These are phyloP conservation scores for Balansia obtecta DNA, from an alignment of 2,329 filamentous ascomycete genomes.

Conservation along the genomic window DNA sequence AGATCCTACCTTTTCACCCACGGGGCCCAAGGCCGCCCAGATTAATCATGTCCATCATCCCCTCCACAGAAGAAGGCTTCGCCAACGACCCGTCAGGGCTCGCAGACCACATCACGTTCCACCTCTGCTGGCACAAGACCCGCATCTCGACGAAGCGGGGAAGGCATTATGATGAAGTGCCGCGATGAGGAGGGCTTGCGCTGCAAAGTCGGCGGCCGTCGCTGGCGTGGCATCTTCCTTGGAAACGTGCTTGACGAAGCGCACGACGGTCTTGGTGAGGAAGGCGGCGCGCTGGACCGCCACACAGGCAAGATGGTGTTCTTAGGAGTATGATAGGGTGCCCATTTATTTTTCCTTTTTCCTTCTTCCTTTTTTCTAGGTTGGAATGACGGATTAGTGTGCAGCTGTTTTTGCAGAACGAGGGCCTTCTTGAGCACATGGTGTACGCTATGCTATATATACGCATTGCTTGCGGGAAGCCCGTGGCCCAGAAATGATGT, in stretches of 20 bases:
- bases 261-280: background rate
- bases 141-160: constrained; percentile 31
- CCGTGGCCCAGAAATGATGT: background rate
- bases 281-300: background rate
- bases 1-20: constrained; percentile 28
- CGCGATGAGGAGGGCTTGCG: constrained; percentile 41
- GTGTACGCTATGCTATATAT: background rate
- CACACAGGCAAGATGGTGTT: background rate
- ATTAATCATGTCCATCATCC: constrained; percentile 42
- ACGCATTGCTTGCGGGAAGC: background rate
- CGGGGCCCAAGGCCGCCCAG: constrained; percentile 32
- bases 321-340: background rate
- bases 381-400: background rate
- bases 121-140: constrained; percentile 35
- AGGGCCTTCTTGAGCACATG: background rate
- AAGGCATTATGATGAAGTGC: constrained; percentile 38
- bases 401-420: background rate
- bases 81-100: constrained; percentile 14
- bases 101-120: constrained; percentile 26
- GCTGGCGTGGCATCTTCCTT: constrained; percentile 46
- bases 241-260: background rate
- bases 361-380: too few relatives aligned
- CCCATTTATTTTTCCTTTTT: background rate
- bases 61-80: constrained; percentile 25
- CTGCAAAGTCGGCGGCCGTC: constrained; percentile 47